Evolutionary conservation across 768 basidiomycete genomes (phyloP).

Genomic region (Pleurotus tuber-regium): DNA sequence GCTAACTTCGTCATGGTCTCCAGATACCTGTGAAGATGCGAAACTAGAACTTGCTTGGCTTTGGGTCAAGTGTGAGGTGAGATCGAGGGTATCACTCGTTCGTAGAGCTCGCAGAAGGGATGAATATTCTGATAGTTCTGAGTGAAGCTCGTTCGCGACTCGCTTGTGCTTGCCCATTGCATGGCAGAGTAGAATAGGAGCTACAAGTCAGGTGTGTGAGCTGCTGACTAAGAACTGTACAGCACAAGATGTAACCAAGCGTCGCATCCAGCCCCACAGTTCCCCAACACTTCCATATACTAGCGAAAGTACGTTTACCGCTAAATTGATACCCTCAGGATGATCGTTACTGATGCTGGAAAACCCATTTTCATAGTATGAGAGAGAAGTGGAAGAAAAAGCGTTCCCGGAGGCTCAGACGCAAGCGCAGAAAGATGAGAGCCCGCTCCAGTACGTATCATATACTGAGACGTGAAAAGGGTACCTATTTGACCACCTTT

Average conservation of each 20-base stretch:
- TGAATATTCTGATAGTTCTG: constrained; percentile 66
- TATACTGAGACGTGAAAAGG: too few species aligned
- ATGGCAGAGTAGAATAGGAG: neutral
- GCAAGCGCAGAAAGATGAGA: constrained; percentile 78
- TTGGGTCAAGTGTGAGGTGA: constrained; percentile 45
- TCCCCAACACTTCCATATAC: constrained; percentile 24
- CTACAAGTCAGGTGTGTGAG: constrained; percentile 24
- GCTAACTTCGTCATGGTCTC: constrained; percentile 15
- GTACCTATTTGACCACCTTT: too few species aligned
- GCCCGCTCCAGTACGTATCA: constrained; percentile 10
- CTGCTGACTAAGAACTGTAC: constrained; percentile 42
- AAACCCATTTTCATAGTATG: constrained; percentile 60
- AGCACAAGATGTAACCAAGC: constrained; percentile 26
- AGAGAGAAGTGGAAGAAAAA: constrained; percentile 99
- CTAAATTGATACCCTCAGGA: neutral
- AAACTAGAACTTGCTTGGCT: constrained; percentile 25
- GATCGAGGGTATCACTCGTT: constrained; percentile 54
- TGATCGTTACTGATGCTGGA: neutral
- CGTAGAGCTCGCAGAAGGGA: constrained; percentile 65
- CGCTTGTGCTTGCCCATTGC: constrained; percentile 36
- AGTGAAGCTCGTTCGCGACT: constrained; percentile 55
- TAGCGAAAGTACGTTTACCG: constrained; percentile 27
- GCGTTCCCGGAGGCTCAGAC: constrained; percentile 87
- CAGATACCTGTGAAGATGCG: neutral
- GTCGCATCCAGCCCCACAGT: constrained; percentile 3